Percentiles rank a stretch among this genome's conserved stretches.
phyloP scores from a whole-genome alignment of 1,284 basidiomycete genomes.

The Sanghuangporus baumii region DNA sequence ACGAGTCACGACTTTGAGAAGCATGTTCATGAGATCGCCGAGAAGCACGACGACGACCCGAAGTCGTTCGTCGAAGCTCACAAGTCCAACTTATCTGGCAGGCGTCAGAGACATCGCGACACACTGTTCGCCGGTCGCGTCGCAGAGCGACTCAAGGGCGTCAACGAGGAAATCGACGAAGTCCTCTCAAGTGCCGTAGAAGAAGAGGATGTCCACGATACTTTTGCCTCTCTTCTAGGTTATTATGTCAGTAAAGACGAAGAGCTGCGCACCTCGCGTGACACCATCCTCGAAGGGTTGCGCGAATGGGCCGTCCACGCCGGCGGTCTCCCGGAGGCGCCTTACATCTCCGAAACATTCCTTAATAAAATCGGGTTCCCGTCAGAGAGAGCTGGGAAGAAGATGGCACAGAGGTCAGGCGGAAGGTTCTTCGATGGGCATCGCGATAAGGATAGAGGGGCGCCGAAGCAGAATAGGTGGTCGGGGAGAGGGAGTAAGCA shows the following conservation, averaged over 20 bases:
- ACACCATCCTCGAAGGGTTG: constrained; percentile 53
- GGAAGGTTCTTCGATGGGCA: background rate
- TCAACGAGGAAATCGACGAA: constrained; percentile 30
- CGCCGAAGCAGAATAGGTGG: background rate
- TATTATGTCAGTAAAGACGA: constrained; percentile 61
- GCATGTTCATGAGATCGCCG: constrained; percentile 47
- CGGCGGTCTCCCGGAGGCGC: constrained; percentile 44
- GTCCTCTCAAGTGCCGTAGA: constrained; percentile 43
- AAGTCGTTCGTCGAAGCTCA: background rate
- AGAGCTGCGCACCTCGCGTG: constrained; percentile 44
- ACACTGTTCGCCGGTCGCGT: constrained; percentile 10
- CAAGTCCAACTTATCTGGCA: background rate
- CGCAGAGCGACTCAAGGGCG: constrained; percentile 13
- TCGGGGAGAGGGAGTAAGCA: background rate
- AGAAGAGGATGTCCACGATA: constrained; percentile 52
- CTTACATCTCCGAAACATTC: constrained; percentile 44
- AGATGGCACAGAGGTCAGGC: background rate
- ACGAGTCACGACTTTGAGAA: constrained; percentile 43
- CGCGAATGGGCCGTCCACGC: constrained; percentile 61
- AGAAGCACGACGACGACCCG: constrained; percentile 44
- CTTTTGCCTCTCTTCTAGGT: constrained; percentile 70
- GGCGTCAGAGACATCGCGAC: constrained; percentile 11
- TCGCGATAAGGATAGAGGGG: background rate
- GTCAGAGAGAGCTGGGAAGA: background rate
- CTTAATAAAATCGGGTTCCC: constrained; percentile 33